Percentiles rank a stretch among this genome's conserved stretches.
These are phyloP conservation scores for Erodium trifolium DNA, from an alignment of 441 rosid genomes.

Conservation along the genomic window DNA sequence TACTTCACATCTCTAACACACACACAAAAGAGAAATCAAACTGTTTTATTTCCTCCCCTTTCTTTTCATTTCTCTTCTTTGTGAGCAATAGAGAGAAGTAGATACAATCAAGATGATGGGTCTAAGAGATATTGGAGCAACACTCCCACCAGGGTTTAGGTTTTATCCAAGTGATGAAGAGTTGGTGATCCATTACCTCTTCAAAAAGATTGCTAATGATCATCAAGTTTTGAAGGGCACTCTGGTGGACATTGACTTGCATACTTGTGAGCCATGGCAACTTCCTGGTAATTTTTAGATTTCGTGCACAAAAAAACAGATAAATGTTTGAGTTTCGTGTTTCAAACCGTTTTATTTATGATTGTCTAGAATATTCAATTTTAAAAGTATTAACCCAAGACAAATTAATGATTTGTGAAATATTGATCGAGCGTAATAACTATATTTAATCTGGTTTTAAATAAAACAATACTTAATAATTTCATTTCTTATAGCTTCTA, in stretches of 20 bases:
- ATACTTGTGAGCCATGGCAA: constrained; percentile 98
- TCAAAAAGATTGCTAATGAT: constrained; percentile 63
- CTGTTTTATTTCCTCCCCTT: not conserved
- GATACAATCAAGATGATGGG: constrained; percentile 37
- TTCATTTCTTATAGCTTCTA: too few relatives aligned
- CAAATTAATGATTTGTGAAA: too few relatives aligned
- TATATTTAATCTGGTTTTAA: too few relatives aligned
- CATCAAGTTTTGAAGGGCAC: constrained; percentile 47
- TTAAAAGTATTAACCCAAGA: too few relatives aligned
- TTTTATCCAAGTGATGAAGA: constrained; percentile 95
- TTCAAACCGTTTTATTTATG: too few relatives aligned
- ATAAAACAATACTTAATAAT: too few relatives aligned
- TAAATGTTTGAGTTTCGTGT: too few relatives aligned
- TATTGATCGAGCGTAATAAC: too few relatives aligned
- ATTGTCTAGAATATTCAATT: too few relatives aligned
- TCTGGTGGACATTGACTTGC: constrained; percentile 82
- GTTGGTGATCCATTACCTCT: constrained; percentile 86
- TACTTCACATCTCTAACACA: not conserved
- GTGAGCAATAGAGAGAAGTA: too few relatives aligned
- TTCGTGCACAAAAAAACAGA: too few relatives aligned
- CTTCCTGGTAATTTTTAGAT: constrained; percentile 60
- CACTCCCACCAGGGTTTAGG: constrained; percentile 93
- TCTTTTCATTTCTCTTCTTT: not conserved
- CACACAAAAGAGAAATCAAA: not conserved
- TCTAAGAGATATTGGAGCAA: constrained; percentile 86